Percentiles rank a stretch among this genome's conserved stretches.
Conservation (phyloP, 805 yeast species). For the Ogataea methanolica region DNA sequence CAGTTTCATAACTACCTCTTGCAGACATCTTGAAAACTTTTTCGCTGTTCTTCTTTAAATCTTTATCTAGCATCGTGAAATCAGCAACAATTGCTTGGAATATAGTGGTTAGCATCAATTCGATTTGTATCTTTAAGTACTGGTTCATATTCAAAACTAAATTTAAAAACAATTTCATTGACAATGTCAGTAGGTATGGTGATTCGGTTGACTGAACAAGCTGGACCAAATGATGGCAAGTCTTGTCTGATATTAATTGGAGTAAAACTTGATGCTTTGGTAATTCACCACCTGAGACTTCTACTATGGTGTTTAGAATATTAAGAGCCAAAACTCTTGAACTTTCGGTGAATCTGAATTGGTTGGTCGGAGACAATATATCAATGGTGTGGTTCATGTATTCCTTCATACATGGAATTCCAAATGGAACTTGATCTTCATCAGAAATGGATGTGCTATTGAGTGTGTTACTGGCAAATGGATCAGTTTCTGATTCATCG, state of each 20-base stretch:
- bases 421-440: slow-evolving; percentile 49
- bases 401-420: slow-evolving; percentile 71
- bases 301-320: slow-evolving; percentile 73
- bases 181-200: slow-evolving; percentile 63
- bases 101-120: slow-evolving; percentile 60
- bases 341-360: slow-evolving; percentile 79
- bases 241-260: slow-evolving; percentile 66
- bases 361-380: slow-evolving; percentile 76
- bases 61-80: slow-evolving; percentile 20
- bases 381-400: slow-evolving; percentile 72
- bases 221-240: slow-evolving; percentile 82
- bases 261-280: slow-evolving; percentile 61
- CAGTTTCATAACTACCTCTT: slow-evolving; percentile 22
- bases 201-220: slow-evolving; percentile 73
- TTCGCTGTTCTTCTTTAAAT: slow-evolving; percentile 23
- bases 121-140: slow-evolving; percentile 74
- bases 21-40: slow-evolving; percentile 27
- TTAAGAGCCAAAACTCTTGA: slow-evolving; percentile 80
- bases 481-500: neutral
- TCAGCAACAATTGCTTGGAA: slow-evolving; percentile 39
- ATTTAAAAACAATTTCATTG: slow-evolving; percentile 72
- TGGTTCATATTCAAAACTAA: slow-evolving; percentile 62
- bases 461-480: slow-evolving; percentile 18
- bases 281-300: slow-evolving; percentile 67
- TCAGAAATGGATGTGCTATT: slow-evolving; percentile 5